Conservation (phyloP, 305 asterid species). For the Fraxinus greggii region DNA sequence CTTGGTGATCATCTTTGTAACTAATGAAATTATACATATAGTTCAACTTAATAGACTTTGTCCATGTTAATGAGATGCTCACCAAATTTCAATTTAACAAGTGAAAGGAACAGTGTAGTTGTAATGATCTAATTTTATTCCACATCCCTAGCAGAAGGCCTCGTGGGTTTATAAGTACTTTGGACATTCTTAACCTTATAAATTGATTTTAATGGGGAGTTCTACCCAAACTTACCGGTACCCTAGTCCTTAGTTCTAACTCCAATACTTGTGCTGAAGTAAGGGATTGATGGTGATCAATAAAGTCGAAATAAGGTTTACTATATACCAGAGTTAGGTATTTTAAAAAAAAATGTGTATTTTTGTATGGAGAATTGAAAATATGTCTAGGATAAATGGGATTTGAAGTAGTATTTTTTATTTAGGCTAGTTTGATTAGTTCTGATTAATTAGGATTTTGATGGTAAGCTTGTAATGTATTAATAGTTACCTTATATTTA, state of each 20-base stretch:
- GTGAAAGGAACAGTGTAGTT: neutral
- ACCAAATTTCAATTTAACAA: neutral
- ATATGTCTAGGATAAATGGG: neutral
- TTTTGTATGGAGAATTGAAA: neutral
- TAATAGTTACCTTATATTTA: neutral
- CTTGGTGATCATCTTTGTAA: neutral
- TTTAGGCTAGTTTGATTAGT: neutral
- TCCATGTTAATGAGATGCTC: neutral
- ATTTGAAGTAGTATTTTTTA: neutral
- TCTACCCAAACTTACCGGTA: no score
- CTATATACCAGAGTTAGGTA: neutral
- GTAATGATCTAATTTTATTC: neutral
- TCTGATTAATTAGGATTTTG: neutral
- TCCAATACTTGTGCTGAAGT: neutral
- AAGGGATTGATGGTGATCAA: neutral
- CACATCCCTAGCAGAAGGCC: neutral
- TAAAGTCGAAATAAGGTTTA: no score
- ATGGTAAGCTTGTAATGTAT: neutral
- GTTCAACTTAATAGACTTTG: neutral
- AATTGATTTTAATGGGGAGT: neutral
- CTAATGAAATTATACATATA: neutral
- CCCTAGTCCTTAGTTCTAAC: neutral
- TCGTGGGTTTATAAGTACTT: neutral
- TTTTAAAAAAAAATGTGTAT: no score
- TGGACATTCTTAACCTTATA: neutral